Conservation (phyloP, 306 rosid genomes). For the Lathyrus sativus region DNA sequence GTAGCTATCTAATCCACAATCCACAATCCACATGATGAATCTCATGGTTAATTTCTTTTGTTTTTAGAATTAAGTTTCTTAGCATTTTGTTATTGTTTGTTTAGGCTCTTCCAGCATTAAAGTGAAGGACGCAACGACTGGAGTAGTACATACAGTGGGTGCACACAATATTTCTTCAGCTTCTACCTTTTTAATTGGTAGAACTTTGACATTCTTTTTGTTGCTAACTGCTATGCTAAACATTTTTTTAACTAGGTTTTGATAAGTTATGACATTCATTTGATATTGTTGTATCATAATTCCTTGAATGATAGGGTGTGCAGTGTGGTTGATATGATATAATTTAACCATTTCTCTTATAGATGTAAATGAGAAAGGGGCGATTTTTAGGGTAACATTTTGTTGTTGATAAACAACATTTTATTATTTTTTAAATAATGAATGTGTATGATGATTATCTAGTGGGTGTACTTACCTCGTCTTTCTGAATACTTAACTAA, state of each 20-base stretch:
- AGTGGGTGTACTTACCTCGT: neutral
- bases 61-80: conserved; percentile 33
- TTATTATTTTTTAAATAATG: neutral
- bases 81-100: conserved; percentile 18
- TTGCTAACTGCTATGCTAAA: conserved; percentile 49
- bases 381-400: neutral
- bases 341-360: conserved; percentile 30
- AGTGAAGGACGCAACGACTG: conserved; percentile 67
- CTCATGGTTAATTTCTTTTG: conserved; percentile 18
- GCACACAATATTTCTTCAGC: conserved; percentile 68
- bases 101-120: conserved; percentile 79
- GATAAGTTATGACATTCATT: conserved; percentile 42
- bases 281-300: conserved; percentile 51
- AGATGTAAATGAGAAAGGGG: conserved; percentile 34
- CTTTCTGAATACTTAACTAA: too few species aligned
- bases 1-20: too few species aligned
- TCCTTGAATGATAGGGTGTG: conserved; percentile 46
- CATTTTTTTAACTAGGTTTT: conserved; percentile 36
- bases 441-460: neutral
- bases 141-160: conserved; percentile 61
- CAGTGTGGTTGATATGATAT: conserved; percentile 34
- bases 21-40: too few species aligned
- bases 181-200: conserved; percentile 46
- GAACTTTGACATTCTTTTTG: conserved; percentile 53
- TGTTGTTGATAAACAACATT: neutral